Evolutionary conservation across 192 early-diverging fungal genomes (phyloP).

Genomic region (Spizellomyces sp.): DNA sequence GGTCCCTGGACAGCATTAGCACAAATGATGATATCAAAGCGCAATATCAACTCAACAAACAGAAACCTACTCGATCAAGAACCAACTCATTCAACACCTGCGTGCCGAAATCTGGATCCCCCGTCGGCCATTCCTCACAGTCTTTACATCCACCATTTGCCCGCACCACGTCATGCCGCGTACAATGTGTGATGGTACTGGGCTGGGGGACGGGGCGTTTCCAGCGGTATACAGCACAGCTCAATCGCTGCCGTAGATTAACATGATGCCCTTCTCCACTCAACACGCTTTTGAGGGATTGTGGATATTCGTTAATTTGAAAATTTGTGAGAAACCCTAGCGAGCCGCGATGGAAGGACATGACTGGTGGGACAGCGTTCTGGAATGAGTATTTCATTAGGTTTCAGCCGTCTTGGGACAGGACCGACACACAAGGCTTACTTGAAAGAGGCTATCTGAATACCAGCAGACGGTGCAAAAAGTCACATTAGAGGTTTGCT

Average conservation of each 20-base stretch:
- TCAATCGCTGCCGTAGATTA: slow-evolving; percentile 87
- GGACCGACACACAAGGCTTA: no score
- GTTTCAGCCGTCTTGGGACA: no score
- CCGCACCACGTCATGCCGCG: neutral
- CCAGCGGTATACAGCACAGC: slow-evolving; percentile 77
- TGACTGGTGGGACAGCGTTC: slow-evolving; percentile 82
- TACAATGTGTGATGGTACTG: slow-evolving; percentile 1
- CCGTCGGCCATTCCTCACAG: slow-evolving; percentile 1
- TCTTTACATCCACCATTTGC: slow-evolving; percentile 26
- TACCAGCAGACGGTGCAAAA: no score
- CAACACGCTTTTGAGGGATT: slow-evolving; percentile 61
- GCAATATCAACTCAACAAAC: neutral
- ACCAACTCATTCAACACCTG: slow-evolving; percentile 37
- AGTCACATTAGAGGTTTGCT: neutral
- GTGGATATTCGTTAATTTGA: slow-evolving; percentile 61
- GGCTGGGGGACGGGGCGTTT: neutral
- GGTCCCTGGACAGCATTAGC: slow-evolving; percentile 44
- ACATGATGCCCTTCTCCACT: slow-evolving; percentile 66
- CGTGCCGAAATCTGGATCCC: slow-evolving; percentile 12
- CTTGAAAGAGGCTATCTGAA: no score
- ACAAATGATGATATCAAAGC: neutral
- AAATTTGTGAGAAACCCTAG: slow-evolving; percentile 95
- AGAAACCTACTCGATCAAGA: slow-evolving; percentile 30
- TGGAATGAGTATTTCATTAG: slow-evolving; percentile 51
- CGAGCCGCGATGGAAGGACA: slow-evolving; percentile 92